Base-by-base conservation (phyloP, 805 yeast species). In the Metschnikowia baotianmanensis region DNA sequence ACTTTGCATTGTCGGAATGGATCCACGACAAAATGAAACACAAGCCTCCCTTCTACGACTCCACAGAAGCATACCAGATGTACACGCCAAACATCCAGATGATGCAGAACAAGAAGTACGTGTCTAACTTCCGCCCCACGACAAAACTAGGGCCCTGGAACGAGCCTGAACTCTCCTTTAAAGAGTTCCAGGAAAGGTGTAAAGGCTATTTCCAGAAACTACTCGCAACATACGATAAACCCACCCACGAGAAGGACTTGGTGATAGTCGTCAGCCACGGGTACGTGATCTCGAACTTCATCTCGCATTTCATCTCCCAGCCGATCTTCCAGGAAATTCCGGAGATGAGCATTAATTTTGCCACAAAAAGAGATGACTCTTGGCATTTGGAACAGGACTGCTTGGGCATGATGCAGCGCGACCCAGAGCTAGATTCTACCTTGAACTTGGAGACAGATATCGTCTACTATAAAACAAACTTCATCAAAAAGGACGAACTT, bases 1-100 rank as follows among this genome's bases (percentile, higher is more conserved):
- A 69, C 47, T 69, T 69, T 59, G 75, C 74, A 10, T 51, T 69
- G 13, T 60, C 68, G 31, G 75, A 69, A 46, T 69, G 75, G 75
- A 57, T 69, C 47, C 75, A 69, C 43, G 74, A 69, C 35, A 59
- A 61, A 26, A 68, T 69, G 74, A 55, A 50, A 38, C 58, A 65
- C 36, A 62, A 67, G 46, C 72, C 74, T 9, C 74, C 73, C 4
- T 67, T 65, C 44, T 43, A 50, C 27, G 75, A 69, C 52, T 63
- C 71, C 38, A 65, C 66, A 38, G 73, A 69, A 49, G 75, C 73
- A 3, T 69, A 69, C 51, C 64, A 67, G 42, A 65, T 69, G 72
- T 69, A 67, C 42, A 69, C 71, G 6, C 72, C 74, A 28, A 69
- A 69, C 49, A 48, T 69, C 39, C 67, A 63, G 49, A 39, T 47